These are phyloP conservation scores for Russula ochroleuca DNA, from an alignment of 768 basidiomycete genomes.

Conservation along the genomic window DNA sequence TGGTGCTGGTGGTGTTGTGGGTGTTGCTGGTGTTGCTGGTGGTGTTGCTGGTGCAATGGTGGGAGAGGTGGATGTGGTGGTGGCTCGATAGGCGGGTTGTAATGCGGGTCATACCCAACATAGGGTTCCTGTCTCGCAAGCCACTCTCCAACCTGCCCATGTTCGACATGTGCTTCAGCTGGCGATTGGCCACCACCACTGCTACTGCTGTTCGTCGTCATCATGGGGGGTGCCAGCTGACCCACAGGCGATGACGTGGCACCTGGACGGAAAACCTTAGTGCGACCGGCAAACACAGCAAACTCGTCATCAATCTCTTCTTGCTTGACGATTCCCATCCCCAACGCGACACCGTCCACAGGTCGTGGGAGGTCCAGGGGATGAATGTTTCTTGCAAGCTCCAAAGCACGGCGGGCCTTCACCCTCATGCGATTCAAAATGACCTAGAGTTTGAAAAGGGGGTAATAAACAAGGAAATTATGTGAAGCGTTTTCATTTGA, in stretches of 20 bases:
- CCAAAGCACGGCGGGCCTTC: conserved; percentile 59
- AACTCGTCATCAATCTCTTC: conserved; percentile 61
- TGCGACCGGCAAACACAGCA: conserved; percentile 64
- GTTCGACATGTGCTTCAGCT: background rate
- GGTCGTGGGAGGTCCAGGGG: conserved; percentile 28
- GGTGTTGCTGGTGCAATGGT: background rate
- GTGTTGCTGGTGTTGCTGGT: background rate
- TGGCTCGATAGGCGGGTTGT: conserved; percentile 4
- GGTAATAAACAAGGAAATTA: background rate
- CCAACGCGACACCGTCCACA: conserved; percentile 40
- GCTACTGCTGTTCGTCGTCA: background rate
- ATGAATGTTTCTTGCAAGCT: conserved; percentile 37
- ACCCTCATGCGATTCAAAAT: conserved; percentile 58
- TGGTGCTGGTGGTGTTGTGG: background rate
- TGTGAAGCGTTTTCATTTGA: background rate
- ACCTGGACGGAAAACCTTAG: conserved; percentile 53
- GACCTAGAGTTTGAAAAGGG: conserved; percentile 40
- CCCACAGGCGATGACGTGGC: conserved; percentile 28
- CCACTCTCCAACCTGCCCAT: conserved; percentile 14
- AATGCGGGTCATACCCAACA: conserved; percentile 14
- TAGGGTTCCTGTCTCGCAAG: conserved; percentile 12
- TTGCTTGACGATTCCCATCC: conserved; percentile 44
- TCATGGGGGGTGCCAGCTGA: background rate
- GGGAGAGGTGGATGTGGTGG: background rate
- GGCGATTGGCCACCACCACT: background rate